Evolutionary conservation across 805 yeast species (phyloP).

Genomic region (Jamesozyma gamospora): DNA sequence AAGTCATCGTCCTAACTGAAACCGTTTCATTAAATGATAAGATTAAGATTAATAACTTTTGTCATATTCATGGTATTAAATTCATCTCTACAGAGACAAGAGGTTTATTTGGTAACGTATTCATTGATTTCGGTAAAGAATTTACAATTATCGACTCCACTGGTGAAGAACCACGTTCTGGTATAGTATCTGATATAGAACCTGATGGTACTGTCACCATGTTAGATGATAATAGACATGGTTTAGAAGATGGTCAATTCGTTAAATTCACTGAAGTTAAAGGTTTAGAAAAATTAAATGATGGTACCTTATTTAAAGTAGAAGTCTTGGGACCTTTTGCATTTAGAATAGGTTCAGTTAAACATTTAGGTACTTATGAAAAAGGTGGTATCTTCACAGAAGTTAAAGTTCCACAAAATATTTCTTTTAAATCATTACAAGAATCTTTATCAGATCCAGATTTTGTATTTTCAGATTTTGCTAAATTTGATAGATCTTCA

Average conservation of each 20-base stretch:
- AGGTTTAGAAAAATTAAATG: conserved; percentile 67
- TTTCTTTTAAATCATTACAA: conserved; percentile 53
- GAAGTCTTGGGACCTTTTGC: conserved; percentile 94
- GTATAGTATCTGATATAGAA: conserved; percentile 86
- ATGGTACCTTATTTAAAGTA: conserved; percentile 63
- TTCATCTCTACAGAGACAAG: conserved; percentile 74
- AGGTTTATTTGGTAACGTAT: conserved; percentile 82
- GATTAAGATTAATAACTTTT: conserved; percentile 59
- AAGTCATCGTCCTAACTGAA: conserved; percentile 79
- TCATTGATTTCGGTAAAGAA: conserved; percentile 80
- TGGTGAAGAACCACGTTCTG: conserved; percentile 86
- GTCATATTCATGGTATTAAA: conserved; percentile 65
- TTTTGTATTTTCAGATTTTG: conserved; percentile 72
- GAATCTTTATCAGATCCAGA: conserved; percentile 72
- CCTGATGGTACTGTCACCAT: conserved; percentile 84
- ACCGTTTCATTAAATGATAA: conserved; percentile 59
- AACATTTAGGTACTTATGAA: conserved; percentile 53
- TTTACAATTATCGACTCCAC: conserved; percentile 76
- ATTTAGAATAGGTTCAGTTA: conserved; percentile 52
- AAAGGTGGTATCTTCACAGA: conserved; percentile 89
- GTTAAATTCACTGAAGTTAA: conserved; percentile 80
- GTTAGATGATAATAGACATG: conserved; percentile 87
- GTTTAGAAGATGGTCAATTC: conserved; percentile 82
- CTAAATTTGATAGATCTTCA: conserved; percentile 86
- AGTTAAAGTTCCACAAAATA: conserved; percentile 68